phyloP scores from a whole-genome alignment of 1,284 basidiomycete genomes.

The Flammula alnicola region DNA sequence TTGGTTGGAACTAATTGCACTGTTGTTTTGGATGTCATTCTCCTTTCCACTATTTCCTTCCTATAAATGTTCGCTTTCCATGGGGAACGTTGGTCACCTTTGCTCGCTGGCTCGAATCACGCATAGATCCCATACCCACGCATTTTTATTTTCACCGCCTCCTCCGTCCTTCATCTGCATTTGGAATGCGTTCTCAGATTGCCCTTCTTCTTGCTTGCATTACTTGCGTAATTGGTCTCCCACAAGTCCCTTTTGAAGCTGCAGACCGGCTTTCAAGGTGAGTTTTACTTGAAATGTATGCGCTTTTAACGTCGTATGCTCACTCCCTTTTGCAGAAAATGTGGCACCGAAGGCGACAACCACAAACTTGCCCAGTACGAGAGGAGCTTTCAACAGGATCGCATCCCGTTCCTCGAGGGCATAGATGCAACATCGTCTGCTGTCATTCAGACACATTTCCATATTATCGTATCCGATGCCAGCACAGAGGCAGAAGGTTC shows the following conservation, averaged over 20 bases:
- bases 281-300: background rate
- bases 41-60: too few relatives aligned
- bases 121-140: too few relatives aligned
- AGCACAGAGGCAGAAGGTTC: slow-evolving; percentile 19
- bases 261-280: background rate
- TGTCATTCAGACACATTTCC: slow-evolving; percentile 23
- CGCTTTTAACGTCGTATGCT: background rate
- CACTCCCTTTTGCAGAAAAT: background rate
- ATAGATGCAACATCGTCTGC: background rate
- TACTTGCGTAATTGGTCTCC: background rate
- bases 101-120: too few relatives aligned
- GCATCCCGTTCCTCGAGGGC: background rate
- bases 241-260: background rate
- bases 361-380: background rate
- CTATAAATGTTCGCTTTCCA: too few relatives aligned
- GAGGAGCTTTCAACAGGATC: background rate
- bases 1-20: too few relatives aligned
- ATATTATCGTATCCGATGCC: slow-evolving; percentile 22
- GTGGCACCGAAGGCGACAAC: slow-evolving; percentile 1
- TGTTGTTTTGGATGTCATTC: too few relatives aligned
- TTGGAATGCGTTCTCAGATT: background rate
- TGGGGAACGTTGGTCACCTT: too few relatives aligned
- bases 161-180: too few relatives aligned
- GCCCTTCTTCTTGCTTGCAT: background rate
- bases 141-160: too few relatives aligned